Evolutionary conservation across 768 basidiomycete genomes (phyloP).

Genomic region (Mycena venus): DNA sequence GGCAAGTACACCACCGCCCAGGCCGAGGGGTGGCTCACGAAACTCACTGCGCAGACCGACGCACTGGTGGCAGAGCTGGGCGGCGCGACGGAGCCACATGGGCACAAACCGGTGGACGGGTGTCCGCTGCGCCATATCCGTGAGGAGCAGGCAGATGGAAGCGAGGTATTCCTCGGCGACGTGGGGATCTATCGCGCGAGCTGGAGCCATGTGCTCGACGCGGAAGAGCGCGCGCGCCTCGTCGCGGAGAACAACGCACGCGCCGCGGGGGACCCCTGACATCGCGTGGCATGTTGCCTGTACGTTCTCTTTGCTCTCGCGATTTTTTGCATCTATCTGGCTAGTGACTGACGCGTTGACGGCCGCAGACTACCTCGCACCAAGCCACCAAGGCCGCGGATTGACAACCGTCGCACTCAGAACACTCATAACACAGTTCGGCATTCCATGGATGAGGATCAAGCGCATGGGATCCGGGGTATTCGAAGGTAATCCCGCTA

Average conservation of each 20-base stretch:
- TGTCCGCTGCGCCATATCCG: conserved; percentile 60
- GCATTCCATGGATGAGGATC: conserved; percentile 61
- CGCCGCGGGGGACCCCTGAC: conserved; percentile 56
- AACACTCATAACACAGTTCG: conserved; percentile 58
- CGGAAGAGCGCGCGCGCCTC: conserved; percentile 47
- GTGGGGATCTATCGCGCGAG: conserved; percentile 43
- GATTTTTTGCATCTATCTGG: background rate
- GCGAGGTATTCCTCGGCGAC: conserved; percentile 60
- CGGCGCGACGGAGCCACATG: background rate
- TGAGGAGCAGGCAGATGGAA: conserved; percentile 61
- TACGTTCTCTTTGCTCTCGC: conserved; percentile 45
- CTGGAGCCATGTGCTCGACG: conserved; percentile 45
- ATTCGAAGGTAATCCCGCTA: conserved; percentile 34
- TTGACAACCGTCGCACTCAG: conserved; percentile 66
- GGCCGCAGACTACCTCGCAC: conserved; percentile 61
- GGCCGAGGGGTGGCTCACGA: conserved; percentile 26
- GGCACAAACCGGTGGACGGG: conserved; percentile 39
- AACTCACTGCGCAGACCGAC: conserved; percentile 20
- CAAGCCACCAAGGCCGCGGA: conserved; percentile 65
- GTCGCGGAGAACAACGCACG: conserved; percentile 53
- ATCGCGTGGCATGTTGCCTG: conserved; percentile 67
- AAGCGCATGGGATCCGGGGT: conserved; percentile 49
- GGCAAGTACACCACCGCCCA: conserved; percentile 1
- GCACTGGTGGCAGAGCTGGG: conserved; percentile 8
- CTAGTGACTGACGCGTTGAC: background rate